Evolutionary conservation across 2,329 filamentous ascomycete species (phyloP).

Genomic region (Hypoxylon sp.): DNA sequence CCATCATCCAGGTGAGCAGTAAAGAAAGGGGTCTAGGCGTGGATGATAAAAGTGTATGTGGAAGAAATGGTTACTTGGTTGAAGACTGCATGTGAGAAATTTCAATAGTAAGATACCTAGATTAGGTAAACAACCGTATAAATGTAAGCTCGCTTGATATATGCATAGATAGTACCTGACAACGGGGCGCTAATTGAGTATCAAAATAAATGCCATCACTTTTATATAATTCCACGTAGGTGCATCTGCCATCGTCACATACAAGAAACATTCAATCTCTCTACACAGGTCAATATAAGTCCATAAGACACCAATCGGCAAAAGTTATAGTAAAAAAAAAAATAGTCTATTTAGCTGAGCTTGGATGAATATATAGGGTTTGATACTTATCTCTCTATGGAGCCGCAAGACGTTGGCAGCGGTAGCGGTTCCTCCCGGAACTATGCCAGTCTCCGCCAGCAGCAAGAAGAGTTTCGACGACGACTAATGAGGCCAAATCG

Average conservation of each 20-base stretch:
- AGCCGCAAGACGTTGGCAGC: conserved; percentile 31
- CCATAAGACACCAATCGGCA: background rate
- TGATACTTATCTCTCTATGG: conserved; percentile 25
- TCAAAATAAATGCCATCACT: background rate
- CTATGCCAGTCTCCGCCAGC: conserved; percentile 43
- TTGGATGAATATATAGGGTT: background rate
- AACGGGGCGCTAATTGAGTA: conserved; percentile 26
- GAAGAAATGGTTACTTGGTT: background rate
- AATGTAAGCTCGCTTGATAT: conserved; percentile 4
- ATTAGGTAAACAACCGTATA: conserved; percentile 16
- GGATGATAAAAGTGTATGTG: background rate
- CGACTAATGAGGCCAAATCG: conserved; percentile 47
- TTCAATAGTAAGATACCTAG: background rate
- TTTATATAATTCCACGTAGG: conserved; percentile 5
- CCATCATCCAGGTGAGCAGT: background rate
- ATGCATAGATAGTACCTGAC: background rate
- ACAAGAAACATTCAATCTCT: conserved; percentile 6
- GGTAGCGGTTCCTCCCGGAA: conserved; percentile 24
- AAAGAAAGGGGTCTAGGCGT: background rate
- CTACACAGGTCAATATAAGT: background rate
- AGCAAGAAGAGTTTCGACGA: conserved; percentile 47
- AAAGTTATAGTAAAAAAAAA: background rate
- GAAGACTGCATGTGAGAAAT: conserved; percentile 1
- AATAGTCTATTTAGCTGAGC: background rate
- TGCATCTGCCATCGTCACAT: background rate